phyloP scores from a whole-genome alignment of 2,329 filamentous ascomycete genomes.

The Xylariaceae sp. region DNA sequence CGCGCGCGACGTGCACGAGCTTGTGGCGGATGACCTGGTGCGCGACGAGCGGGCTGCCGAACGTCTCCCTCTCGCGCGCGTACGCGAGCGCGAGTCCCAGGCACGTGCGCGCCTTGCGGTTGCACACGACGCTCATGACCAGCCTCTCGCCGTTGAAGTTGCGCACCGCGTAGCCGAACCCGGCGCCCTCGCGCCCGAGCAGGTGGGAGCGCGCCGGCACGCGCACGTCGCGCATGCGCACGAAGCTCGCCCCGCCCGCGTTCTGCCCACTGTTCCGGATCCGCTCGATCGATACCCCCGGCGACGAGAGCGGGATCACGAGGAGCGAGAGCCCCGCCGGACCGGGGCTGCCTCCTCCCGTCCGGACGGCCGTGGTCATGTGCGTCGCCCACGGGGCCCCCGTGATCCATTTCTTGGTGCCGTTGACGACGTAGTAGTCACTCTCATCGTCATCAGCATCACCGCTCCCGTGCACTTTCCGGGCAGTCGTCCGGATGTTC shows the following conservation, averaged over 20 bases:
- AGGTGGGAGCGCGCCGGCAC: slow-evolving; percentile 50
- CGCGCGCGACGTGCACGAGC: slow-evolving; percentile 48
- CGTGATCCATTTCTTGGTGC: slow-evolving; percentile 63
- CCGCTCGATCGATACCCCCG: slow-evolving; percentile 43
- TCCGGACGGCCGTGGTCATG: slow-evolving; percentile 57
- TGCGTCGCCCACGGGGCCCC: slow-evolving; percentile 56
- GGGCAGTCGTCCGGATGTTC: slow-evolving; percentile 54
- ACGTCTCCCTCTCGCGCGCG: slow-evolving; percentile 46
- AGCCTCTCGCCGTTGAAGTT: slow-evolving; percentile 54
- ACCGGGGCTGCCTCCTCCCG: slow-evolving; percentile 48
- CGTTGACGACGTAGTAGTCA: slow-evolving; percentile 53
- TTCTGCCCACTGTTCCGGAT: slow-evolving; percentile 61
- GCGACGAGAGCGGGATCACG: slow-evolving; percentile 44
- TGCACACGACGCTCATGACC: slow-evolving; percentile 48
- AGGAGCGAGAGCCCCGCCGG: slow-evolving; percentile 48
- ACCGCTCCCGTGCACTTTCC: too few species aligned
- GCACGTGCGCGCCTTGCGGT: slow-evolving; percentile 51
- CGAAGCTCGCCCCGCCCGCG: slow-evolving; percentile 55
- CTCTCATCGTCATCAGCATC: slow-evolving; percentile 36
- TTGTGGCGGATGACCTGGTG: slow-evolving; percentile 54
- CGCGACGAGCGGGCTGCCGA: slow-evolving; percentile 48
- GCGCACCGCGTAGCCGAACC: slow-evolving; percentile 38
- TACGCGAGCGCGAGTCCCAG: slow-evolving; percentile 45
- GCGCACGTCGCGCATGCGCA: slow-evolving; percentile 47
- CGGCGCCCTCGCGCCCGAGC: slow-evolving; percentile 44